phyloP scores from a whole-genome alignment of 306 rosid genomes.

The Calophaca sinica region DNA sequence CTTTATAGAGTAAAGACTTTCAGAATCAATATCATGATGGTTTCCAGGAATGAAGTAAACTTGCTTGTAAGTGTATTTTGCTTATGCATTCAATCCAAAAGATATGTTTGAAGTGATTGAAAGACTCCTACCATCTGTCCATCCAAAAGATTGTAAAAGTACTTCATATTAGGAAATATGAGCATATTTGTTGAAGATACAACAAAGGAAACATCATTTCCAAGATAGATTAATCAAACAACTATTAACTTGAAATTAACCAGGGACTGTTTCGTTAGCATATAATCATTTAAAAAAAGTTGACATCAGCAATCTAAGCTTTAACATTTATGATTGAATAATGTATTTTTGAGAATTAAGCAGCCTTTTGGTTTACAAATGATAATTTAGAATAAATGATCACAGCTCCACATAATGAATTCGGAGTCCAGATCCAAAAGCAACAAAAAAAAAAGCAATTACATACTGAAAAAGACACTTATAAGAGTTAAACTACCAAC shows the following conservation, averaged over 20 bases:
- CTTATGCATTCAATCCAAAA: constrained; percentile 65
- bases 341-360: no score
- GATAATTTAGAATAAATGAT: no score
- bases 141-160: constrained; percentile 46
- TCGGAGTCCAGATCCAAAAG: no score
- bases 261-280: background rate
- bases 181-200: constrained; percentile 24
- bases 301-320: constrained; percentile 34
- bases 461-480: no score
- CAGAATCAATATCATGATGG: constrained; percentile 82
- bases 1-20: constrained; percentile 53
- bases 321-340: no score
- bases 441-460: no score
- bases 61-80: constrained; percentile 51
- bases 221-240: no score
- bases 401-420: no score
- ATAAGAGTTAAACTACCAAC: no score
- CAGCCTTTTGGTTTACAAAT: no score
- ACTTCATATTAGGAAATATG: constrained; percentile 38
- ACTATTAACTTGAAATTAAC: background rate
- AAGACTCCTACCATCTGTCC: constrained; percentile 79
- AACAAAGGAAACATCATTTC: constrained; percentile 1
- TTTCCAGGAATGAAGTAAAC: constrained; percentile 77
- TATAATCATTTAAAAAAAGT: constrained; percentile 5
- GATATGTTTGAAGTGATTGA: constrained; percentile 70